Evolutionary conservation across 2,329 filamentous ascomycete species (phyloP), one percentile per base, ranked within the genome.

Genomic region (Aspergillus caelatus): DNA sequence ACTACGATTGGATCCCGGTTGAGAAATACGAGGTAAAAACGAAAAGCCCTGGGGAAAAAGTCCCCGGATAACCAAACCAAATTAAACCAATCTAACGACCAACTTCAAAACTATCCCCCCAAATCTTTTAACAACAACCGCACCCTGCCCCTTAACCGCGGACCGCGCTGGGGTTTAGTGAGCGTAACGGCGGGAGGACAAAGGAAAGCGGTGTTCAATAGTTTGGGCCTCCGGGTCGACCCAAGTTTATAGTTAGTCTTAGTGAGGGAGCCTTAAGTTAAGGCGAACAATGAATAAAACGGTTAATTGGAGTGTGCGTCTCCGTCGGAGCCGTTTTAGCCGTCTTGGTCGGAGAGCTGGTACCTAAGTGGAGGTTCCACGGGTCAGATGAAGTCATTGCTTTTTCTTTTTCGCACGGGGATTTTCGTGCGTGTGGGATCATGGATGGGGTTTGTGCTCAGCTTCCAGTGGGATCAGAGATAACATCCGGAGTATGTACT

Each of bases 261-360:
- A 41, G 39, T n/a, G 39, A 41, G 7, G 8, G 39, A 41, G 39
- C n/a, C 39, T 16, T 36, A 36, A 36, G 34, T 36, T 41, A n/a
- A 41, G 46, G 14, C 23, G 46, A 50, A 50, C 46, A 50, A 50
- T 50, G 46, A 50, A n/a, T 23, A 50, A 26, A 50, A 50, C 46
- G 46, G 46, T 28, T 50, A 50, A 50, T 28, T 28, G 46, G 26
- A 5, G 23, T 11, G 23, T 14, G 46, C 14, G 23, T 7, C n/a
- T 50, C 46, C 26, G 46, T 30, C 26, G 46, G 46, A 50, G 46
- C 46, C 46, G 46, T 50, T 50, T 50, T 50, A 50, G 46, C 46
- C 46, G 46, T 50, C 46, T 50, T 30, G 46, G 26, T 50, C 16
- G 4, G 14, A 28, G 16, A 28, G 46, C 26, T 50, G 46, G 46